Evolutionary conservation across 805 yeast species (phyloP).

Genomic region (Ogataea populi-albae): DNA sequence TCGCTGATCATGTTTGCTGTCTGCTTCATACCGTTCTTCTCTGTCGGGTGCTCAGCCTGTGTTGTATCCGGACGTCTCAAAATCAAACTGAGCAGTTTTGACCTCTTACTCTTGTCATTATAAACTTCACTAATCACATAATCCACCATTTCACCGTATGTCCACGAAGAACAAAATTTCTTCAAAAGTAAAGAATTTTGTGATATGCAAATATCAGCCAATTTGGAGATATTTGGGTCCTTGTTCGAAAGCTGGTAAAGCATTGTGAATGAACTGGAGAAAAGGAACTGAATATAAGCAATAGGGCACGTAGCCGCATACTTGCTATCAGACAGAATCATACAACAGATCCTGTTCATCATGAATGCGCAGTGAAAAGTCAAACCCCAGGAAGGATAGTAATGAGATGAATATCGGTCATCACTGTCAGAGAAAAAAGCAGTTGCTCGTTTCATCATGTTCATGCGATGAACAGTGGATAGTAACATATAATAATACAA

Average conservation of each 20-base stretch:
- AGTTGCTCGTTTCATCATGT: conserved; percentile 38
- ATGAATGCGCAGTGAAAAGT: conserved; percentile 76
- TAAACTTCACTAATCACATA: conserved; percentile 15
- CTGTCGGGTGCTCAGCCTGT: not conserved
- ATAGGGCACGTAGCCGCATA: conserved; percentile 9
- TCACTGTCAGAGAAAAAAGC: conserved; percentile 4
- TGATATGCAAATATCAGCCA: conserved; percentile 11
- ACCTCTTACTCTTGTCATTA: conserved; percentile 8
- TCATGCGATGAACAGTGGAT: conserved; percentile 50
- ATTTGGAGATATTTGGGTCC: conserved; percentile 9
- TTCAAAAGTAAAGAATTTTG: conserved; percentile 26
- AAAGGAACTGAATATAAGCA: conserved; percentile 30
- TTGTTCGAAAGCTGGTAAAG: conserved; percentile 48
- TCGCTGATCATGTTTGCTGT: not conserved
- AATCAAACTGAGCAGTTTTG: conserved; percentile 2
- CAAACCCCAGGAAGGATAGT: conserved; percentile 66
- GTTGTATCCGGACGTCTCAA: not conserved
- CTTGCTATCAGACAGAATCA: conserved; percentile 45
- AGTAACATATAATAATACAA: conserved; percentile 67
- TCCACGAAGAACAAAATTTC: conserved; percentile 45
- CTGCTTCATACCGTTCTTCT: not conserved
- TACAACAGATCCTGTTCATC: conserved; percentile 57
- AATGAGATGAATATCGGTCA: too few species aligned
- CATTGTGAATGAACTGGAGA: conserved; percentile 62
- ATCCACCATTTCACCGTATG: conserved; percentile 22